phyloP scores from a whole-genome alignment of 768 basidiomycete genomes.

The Boletus rex-veris region DNA sequence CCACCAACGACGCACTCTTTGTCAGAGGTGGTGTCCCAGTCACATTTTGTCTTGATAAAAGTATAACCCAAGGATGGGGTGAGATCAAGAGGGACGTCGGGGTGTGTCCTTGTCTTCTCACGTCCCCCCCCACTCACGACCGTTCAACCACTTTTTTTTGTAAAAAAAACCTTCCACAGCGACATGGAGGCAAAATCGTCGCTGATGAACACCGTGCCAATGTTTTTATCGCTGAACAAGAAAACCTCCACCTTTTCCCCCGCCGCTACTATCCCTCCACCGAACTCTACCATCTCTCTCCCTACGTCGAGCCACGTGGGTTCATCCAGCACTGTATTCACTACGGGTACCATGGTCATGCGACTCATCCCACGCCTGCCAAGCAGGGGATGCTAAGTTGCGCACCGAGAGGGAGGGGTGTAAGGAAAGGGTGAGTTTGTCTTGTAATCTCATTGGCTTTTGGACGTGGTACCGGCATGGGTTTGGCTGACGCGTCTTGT shows the following conservation, averaged over 20 bases:
- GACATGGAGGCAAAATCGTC: constrained; percentile 20
- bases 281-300: constrained; percentile 9
- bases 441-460: neutral
- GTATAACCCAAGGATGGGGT: constrained; percentile 22
- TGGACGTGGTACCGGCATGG: neutral
- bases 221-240: constrained; percentile 30
- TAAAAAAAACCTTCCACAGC: constrained; percentile 5
- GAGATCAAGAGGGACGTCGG: constrained; percentile 19
- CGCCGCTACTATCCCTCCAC: constrained; percentile 24
- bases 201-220: constrained; percentile 14
- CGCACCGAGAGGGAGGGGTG: neutral
- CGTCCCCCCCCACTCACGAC: too few species aligned
- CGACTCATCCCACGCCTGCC: neutral
- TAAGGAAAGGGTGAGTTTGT: constrained; percentile 6
- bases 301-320: constrained; percentile 23
- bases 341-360: constrained; percentile 10
- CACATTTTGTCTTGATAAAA: constrained; percentile 27
- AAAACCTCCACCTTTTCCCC: constrained; percentile 22
- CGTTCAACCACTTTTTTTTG: too few species aligned
- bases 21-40: constrained; percentile 19
- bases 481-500: neutral
- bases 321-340: constrained; percentile 27
- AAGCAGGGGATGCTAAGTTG: constrained; percentile 25
- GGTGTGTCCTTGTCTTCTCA: constrained; percentile 7
- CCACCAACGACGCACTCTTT: constrained; percentile 15